Evolutionary conservation across 768 basidiomycete species (phyloP).

Genomic region (Cystofilobasidium macerans): DNA sequence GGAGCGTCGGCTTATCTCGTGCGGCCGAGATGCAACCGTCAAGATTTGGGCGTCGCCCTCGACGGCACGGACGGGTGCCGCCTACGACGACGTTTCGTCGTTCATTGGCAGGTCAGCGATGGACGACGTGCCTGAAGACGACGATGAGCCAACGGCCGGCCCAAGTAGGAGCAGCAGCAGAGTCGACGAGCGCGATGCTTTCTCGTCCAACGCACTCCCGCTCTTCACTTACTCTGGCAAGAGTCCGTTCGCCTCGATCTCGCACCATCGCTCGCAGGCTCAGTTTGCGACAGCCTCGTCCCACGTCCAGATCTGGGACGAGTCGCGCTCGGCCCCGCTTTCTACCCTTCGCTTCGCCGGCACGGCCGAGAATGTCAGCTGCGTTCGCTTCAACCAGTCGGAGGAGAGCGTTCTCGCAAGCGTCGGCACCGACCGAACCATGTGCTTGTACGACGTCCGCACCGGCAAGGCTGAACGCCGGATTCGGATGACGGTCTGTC

Average conservation of each 20-base stretch:
- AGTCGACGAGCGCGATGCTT: conserved; percentile 37
- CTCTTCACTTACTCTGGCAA: conserved; percentile 72
- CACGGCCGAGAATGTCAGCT: conserved; percentile 75
- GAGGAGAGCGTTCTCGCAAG: conserved; percentile 92
- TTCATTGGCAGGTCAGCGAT: conserved; percentile 31
- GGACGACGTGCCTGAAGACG: conserved; percentile 32
- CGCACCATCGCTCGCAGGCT: conserved; percentile 81
- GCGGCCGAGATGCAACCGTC: conserved; percentile 37
- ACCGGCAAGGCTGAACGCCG: conserved; percentile 91
- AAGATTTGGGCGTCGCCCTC: conserved; percentile 38
- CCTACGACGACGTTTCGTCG: conserved; percentile 11
- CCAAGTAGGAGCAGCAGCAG: conserved; percentile 33
- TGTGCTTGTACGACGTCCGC: conserved; percentile 90
- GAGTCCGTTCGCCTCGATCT: conserved; percentile 83
- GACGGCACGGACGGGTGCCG: conserved; percentile 29
- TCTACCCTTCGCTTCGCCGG: conserved; percentile 78
- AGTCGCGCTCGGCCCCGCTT: conserved; percentile 80
- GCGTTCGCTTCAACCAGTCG: conserved; percentile 82
- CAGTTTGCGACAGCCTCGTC: conserved; percentile 90
- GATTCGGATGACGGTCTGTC: conserved; percentile 73
- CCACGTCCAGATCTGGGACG: conserved; percentile 93
- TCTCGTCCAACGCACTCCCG: conserved; percentile 49
- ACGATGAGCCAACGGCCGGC: conserved; percentile 26
- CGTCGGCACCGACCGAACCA: conserved; percentile 86
- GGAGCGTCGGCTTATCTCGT: conserved; percentile 36